Base-by-base conservation (phyloP, 495 filamentous ascomycete genomes). In the Clavariopsis aquatica region DNA sequence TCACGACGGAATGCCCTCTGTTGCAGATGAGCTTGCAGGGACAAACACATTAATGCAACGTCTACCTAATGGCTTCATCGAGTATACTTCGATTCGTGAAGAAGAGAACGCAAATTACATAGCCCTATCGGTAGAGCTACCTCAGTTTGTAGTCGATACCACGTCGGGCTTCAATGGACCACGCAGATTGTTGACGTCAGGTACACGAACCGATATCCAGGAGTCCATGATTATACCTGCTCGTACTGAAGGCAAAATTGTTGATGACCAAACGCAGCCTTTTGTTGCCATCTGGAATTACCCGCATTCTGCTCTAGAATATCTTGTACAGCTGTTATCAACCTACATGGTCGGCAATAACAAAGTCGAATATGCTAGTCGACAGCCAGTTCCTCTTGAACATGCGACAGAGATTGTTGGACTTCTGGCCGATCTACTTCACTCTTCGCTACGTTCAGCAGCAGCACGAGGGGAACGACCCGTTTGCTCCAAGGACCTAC, bases 21-120 rank as follows among this genome's bases (percentile, higher is more conserved):
- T 87, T 10, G 71, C 83, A 24, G 69, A 78, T 13, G 79, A 87
- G 56, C 75, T 97, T 17, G 27, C 13, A 79, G 84, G 60, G 80
- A 77, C 52, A 84, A 89, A 62, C 77, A 85, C 83, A 6, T 86
- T 96, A 63, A 96, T 93, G 10, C 84, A 92, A 57, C 76, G 81
- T 17, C 74, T 95, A 13, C 85, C 89, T 29, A 71, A 79, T 0
- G 73, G 79, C 49, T 96, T 89, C 69, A 77, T 74, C 27, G 85
- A 82, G 10, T 96, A 96, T 69, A 81, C 86, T 60, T 85, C 88
- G 3, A 84, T 88, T 27, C 84, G 85, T 41, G 92, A 96, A 71
- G 91, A 96, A 66, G 91, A 96, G 49, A 91, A 94, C 68, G 83
- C 82, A 34, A 91, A 92, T 66, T 82, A 75, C 12, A 83, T 91